Base-by-base conservation (phyloP, 768 basidiomycete genomes). In the Austroboletus eburneus region DNA sequence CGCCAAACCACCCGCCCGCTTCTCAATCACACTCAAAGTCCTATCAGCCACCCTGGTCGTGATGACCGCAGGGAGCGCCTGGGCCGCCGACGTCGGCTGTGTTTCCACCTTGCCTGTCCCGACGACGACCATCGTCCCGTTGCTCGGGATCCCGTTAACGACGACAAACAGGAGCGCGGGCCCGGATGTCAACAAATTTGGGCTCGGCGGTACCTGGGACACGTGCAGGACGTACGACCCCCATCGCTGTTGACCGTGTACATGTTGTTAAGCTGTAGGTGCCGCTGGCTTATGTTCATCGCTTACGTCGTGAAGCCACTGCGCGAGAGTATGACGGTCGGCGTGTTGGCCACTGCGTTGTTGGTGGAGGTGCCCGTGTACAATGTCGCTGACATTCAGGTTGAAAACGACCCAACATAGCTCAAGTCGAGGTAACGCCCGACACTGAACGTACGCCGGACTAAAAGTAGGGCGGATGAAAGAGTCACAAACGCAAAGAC, bases 231-330 rank as follows among this genome's bases (percentile, higher is more conserved):
- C 76, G 54, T 91, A 83, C 10, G 83, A 80, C 10, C 88, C n/a
- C n/a, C 85, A 55, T 92, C 80, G 27, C 64, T 69, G 62, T 88
- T 81, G 46, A 91, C 87, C 1, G 85, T 87, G 70, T 83, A 95
- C 4, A 91, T 88, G 58, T 79, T 86, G 60, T 93, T 85, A 46
- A 97, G 77, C 67, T 94, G 83, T 46, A 94, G 57, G 50, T 75
- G 75, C n/a, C 92, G 77, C 68, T 91, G 89, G 3, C 87, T 86
- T 85, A 90, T 91, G 67, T 88, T 90, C 87, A 90, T 88, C 14
- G 79, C 87, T 55, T 90, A 87, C 0, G 88, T 89, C 2, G 87
- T 87, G 69, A 85, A 89, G 6, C 94, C 94, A 13, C 82, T 77
- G 27, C 95, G 88, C 29, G 86, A 72, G 50, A 97, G 67, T 39